Evolutionary conservation across 202 grass and related monocot species (phyloP).

Genomic region (Elaeis oleifera): DNA sequence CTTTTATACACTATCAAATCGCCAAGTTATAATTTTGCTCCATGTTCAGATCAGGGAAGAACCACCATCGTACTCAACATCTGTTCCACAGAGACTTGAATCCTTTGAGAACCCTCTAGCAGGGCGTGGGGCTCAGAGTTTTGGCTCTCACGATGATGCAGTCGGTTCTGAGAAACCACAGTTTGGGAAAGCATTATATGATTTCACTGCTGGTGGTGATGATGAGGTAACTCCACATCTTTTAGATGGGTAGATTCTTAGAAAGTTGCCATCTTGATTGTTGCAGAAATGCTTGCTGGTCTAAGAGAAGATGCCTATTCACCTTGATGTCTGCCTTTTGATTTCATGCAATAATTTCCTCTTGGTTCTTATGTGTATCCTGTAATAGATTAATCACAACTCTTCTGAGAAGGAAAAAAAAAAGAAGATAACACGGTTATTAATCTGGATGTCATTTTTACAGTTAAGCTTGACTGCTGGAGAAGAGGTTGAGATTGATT

Average conservation of each 20-base stretch:
- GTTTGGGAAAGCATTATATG: conserved; percentile 87
- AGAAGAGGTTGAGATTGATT: conserved; percentile 96
- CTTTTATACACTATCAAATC: conserved; percentile 18
- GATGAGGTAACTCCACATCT: conserved; percentile 59
- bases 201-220: conserved; percentile 91
- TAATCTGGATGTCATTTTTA: conserved; percentile 25
- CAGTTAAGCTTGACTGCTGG: conserved; percentile 86
- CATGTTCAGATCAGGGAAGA: conserved; percentile 82
- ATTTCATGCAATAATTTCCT: neutral
- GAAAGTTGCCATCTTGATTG: too few relatives aligned
- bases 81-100: conserved; percentile 55
- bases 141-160: conserved; percentile 49
- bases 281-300: too few relatives aligned
- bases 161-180: conserved; percentile 73
- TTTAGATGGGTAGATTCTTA: too few relatives aligned
- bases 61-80: conserved; percentile 66
- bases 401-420: neutral
- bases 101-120: conserved; percentile 86
- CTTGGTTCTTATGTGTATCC: too few relatives aligned
- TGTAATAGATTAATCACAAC: neutral
- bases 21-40: conserved; percentile 11
- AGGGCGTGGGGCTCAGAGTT: conserved; percentile 51
- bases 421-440: neutral
- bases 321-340: neutral
- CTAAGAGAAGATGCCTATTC: too few relatives aligned